Evolutionary conservation across 805 yeast genomes (phyloP), one percentile per base, ranked within the genome.

Genomic region (Metschnikowia borealis): DNA sequence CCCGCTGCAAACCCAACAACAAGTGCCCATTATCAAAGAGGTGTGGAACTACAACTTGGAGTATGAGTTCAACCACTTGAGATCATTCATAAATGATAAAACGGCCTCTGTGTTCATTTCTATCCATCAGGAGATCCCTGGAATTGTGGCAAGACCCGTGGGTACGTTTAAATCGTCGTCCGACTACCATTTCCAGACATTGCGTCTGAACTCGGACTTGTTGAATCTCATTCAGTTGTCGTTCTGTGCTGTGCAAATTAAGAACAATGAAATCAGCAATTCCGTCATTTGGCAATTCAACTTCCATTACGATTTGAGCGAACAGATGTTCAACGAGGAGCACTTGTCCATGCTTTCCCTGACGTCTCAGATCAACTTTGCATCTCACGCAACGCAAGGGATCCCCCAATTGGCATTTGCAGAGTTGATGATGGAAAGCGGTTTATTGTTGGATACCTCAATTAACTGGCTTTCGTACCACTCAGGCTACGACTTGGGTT

Each of bases 241-340:
- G 2, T 63, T 73, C 44, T 73, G 78, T 56, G 69, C 69, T 3
- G 66, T 70, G 15, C 72, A 71, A 54, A 58, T 71, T 36, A 65
- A 63, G 55, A 62, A 66, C 44, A 65, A 66, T 52, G 75, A 70
- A 54, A 56, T 67, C 42, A 95, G 96, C 23, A 73, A 89, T 38
- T 83, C 56, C 73, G 73, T 55, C 77, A 89, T 97, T n/a, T 94
- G 97, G 97, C 97, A 92, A 66, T 91, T 94, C 72, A 94, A 94
- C 67, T 90, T 94, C 72, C 75, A 79, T 57, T 94, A 90, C 67
- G 91, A 87, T 66, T 70, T 87, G 35, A 74, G 79, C 36, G 72
- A 75, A 33, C 94, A 89, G 62, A 92, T 94, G 97, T 88, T 83
- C 57, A 85, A 92, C 20, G 82, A 82, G 48, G 98, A 91, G 59